Conservation (phyloP, 208 protist species). For the Trypanosoma theileri region DNA sequence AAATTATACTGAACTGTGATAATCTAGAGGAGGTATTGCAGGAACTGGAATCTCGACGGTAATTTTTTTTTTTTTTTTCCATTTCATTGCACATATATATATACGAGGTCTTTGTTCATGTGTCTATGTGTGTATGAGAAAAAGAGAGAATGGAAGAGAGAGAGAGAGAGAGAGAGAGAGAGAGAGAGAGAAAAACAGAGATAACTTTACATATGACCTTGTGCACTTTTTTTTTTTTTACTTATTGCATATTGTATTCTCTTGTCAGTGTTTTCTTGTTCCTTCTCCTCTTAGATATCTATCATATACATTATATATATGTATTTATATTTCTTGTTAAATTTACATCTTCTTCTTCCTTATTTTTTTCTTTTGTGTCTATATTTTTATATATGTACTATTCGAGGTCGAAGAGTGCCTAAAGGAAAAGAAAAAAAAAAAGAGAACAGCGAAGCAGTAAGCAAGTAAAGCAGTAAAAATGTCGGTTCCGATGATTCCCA, state of each 20-base stretch:
- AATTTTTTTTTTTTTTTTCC: constrained; percentile 7
- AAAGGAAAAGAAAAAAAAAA: not conserved
- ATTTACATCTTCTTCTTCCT: no score
- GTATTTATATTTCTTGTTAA: no score
- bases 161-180: no score
- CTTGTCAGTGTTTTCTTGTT: not conserved
- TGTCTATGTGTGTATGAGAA: not conserved
- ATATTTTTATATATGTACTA: not conserved
- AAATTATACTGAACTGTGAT: constrained; percentile 21
- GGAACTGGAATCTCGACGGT: constrained; percentile 10
- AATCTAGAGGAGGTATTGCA: constrained; percentile 31
- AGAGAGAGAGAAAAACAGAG: no score
- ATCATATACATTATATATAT: not conserved
- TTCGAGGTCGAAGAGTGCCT: not conserved
- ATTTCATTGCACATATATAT: not conserved
- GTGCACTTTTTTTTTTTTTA: constrained; percentile 13
- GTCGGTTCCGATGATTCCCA: constrained; percentile 70
- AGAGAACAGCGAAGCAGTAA: not conserved
- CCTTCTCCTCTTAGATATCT: not conserved
- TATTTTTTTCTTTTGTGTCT: not conserved
- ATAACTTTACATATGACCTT: no score
- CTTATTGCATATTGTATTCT: not conserved
- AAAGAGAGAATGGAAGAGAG: no score
- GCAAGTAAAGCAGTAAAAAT: constrained; percentile 32
- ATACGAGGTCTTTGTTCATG: not conserved